A percentile compares a stretch with the other conserved stretches of the same genome.
Evolutionary conservation across 75 land plant genomes (phyloP).

Genomic region (Sequoiadendron giganteum): DNA sequence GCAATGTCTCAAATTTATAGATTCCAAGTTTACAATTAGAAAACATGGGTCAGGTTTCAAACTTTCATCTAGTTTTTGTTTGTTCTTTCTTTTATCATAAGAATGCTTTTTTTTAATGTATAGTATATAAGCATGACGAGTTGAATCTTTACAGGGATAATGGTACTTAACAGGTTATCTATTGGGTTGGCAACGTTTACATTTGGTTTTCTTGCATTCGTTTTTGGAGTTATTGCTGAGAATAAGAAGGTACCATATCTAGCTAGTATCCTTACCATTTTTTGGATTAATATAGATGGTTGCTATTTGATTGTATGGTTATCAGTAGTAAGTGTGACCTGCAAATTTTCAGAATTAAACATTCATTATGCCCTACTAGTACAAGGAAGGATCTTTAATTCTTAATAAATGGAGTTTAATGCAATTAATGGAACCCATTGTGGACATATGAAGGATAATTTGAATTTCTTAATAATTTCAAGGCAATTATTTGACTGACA

Average conservation of each 20-base stretch:
- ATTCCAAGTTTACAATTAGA: neutral
- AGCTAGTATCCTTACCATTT: neutral
- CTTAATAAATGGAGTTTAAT: neutral
- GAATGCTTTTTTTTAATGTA: neutral
- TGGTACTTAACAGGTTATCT: neutral
- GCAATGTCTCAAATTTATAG: neutral
- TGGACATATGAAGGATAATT: neutral
- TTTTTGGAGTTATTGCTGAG: conserved; percentile 47
- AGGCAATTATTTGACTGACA: neutral
- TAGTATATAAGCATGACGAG: neutral
- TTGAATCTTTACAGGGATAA: neutral
- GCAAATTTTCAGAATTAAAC: neutral
- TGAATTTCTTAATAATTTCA: neutral
- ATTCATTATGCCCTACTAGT: neutral
- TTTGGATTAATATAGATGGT: neutral
- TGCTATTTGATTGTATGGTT: neutral
- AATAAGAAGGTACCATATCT: conserved; percentile 49
- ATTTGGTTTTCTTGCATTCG: conserved; percentile 40
- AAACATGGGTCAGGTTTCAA: neutral
- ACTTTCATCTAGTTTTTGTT: neutral
- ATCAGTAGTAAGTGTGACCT: neutral
- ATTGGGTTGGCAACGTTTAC: neutral
- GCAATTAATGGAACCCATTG: neutral
- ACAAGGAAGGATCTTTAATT: neutral
- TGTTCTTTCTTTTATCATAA: neutral